A percentile compares a stretch with the other conserved stretches of the same genome.
Evolutionary conservation across 495 filamentous ascomycete genomes (phyloP).

Genomic region (Xylaria scruposa): DNA sequence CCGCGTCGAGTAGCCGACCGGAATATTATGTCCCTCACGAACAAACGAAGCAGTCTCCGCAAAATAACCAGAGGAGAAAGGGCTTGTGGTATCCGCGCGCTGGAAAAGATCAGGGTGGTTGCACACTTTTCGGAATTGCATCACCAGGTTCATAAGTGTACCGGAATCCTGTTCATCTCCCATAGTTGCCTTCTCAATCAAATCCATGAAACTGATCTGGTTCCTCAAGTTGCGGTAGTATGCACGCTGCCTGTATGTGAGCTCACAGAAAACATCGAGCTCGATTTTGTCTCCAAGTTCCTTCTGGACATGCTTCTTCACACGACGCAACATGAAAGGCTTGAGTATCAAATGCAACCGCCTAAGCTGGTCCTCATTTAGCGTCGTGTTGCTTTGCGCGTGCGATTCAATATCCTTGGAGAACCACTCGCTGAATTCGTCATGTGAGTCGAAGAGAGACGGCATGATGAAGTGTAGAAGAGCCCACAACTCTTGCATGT

Average conservation of each 20-base stretch:
- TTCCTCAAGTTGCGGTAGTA: slow-evolving; percentile 90
- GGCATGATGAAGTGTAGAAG: slow-evolving; percentile 99
- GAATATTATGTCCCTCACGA: slow-evolving; percentile 80
- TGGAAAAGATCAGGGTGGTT: slow-evolving; percentile 98
- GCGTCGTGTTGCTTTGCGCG: slow-evolving; percentile 96
- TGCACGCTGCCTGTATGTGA: slow-evolving; percentile 96
- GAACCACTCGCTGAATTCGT: slow-evolving; percentile 99
- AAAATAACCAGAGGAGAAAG: slow-evolving; percentile 80
- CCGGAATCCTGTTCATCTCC: slow-evolving; percentile 95
- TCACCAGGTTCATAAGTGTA: slow-evolving; percentile 98
- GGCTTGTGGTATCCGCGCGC: slow-evolving; percentile 87
- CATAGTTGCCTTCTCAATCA: slow-evolving; percentile 94
- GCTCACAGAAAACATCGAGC: slow-evolving; percentile 91
- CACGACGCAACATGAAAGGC: slow-evolving; percentile 98
- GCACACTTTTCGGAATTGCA: slow-evolving; percentile 99
- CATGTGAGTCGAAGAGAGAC: slow-evolving; percentile 95
- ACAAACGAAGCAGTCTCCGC: slow-evolving; percentile 95
- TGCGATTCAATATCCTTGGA: slow-evolving; percentile 99
- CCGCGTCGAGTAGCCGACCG: slow-evolving; percentile 85
- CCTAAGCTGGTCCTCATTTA: slow-evolving; percentile 96
- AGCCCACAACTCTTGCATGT: slow-evolving; percentile 99
- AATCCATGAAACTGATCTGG: slow-evolving; percentile 97
- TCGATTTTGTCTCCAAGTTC: slow-evolving; percentile 99
- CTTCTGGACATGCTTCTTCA: slow-evolving; percentile 99
- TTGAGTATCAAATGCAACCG: slow-evolving; percentile 99